A percentile compares a stretch with the other conserved stretches of the same genome.
These are phyloP conservation scores for Periconia sp. DNA, from an alignment of 2,329 filamentous ascomycete genomes.

Conservation along the genomic window DNA sequence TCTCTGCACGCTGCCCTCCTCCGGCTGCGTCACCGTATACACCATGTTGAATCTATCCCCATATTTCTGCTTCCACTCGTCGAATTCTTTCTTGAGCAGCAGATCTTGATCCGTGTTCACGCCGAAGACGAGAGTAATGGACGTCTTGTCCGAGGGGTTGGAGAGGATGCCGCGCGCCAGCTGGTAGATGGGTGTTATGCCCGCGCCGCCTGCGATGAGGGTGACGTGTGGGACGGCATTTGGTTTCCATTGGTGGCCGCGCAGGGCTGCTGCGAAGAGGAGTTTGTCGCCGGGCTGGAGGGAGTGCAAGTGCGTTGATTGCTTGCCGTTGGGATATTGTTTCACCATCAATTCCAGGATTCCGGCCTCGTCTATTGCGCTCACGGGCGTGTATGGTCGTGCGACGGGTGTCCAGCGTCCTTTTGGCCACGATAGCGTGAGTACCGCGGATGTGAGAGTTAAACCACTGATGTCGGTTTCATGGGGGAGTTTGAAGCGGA, in stretches of 20 bases:
- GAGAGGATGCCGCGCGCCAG: constrained; percentile 66
- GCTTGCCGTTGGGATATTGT: constrained; percentile 69
- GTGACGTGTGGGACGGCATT: constrained; percentile 60
- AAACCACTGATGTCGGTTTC: constrained; percentile 80
- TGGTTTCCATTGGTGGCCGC: constrained; percentile 59
- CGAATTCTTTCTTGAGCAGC: constrained; percentile 63
- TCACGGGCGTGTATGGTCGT: constrained; percentile 72
- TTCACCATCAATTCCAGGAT: constrained; percentile 71
- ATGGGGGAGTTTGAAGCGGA: constrained; percentile 84
- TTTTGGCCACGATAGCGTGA: constrained; percentile 66
- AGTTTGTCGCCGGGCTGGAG: constrained; percentile 67
- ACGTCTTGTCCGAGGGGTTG: constrained; percentile 67
- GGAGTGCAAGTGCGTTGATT: constrained; percentile 70
- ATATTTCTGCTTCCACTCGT: constrained; percentile 55
- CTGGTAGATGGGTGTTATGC: constrained; percentile 74
- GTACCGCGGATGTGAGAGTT: constrained; percentile 70
- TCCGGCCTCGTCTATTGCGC: constrained; percentile 60
- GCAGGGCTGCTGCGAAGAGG: constrained; percentile 62
- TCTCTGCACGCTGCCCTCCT: constrained; percentile 48
- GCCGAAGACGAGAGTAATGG: constrained; percentile 69
- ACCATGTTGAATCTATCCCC: constrained; percentile 63
- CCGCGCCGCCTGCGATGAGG: constrained; percentile 73
- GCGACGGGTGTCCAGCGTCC: constrained; percentile 65
- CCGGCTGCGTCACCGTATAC: constrained; percentile 63
- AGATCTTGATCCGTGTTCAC: constrained; percentile 70